Evolutionary conservation across 75 land plant genomes (phyloP), one percentile per base, ranked within the genome.

Genomic region (Pinus taeda): DNA sequence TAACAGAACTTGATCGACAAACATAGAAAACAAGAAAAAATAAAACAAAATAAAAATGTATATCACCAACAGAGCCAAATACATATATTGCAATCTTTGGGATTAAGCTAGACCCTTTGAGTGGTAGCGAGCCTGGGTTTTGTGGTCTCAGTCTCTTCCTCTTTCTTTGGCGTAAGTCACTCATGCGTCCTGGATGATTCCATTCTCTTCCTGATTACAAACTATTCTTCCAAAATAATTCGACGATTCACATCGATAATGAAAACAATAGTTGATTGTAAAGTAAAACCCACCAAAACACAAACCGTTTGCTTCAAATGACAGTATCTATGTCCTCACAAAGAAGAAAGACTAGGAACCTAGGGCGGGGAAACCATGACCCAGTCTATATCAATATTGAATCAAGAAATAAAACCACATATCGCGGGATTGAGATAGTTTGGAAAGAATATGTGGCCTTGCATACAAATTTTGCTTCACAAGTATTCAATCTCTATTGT

Each of bases 11-110:
- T 45, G 49, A 45, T 6, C 6, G 6, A 45, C 0, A 45, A 45
- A 6, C 0, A 45, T n/a, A n/a, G n/a, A n/a, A n/a, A n/a, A n/a
- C n/a, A n/a, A n/a, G n/a, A n/a, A n/a, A n/a, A n/a, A n/a, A n/a
- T n/a, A n/a, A n/a, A n/a, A n/a, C n/a, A n/a, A n/a, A n/a, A n/a
- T n/a, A n/a, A n/a, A n/a, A n/a, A n/a, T n/a, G 0, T 45, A 45
- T 0, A 45, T 6, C 49, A 45, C 49, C 0, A 8, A 45, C 49
- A 45, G 6, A 45, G 49, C 49, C 49, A 5, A 45, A 15, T 73
- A 73, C 74, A 58, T 73, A 73, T 13, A 73, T 73, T 73, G 74
- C 74, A 73, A 57, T 73, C 74, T 26, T 58, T 58, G 9, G 58
- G 74, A 73, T 73, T 73, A 49, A 73, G 74, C 57, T 53, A 29